Evolutionary conservation across 2,329 filamentous ascomycete species (phyloP).

Genomic region (Diaporthe citri): DNA sequence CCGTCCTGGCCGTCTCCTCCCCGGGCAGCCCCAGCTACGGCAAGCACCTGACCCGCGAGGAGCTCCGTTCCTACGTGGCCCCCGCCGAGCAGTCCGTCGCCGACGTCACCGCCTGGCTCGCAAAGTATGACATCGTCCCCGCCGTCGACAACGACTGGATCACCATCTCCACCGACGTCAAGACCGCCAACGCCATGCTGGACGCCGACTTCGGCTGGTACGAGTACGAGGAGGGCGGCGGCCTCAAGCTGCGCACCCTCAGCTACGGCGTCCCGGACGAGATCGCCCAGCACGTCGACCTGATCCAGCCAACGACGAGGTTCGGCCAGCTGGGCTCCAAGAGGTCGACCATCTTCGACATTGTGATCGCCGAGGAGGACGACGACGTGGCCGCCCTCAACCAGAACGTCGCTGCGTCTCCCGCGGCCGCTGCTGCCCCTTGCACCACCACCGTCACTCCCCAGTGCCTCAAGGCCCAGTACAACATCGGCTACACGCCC

Average conservation of each 20-base stretch:
- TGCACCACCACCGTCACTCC: conserved; percentile 60
- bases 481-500: conserved; percentile 58
- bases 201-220: conserved; percentile 70
- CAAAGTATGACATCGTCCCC: conserved; percentile 59
- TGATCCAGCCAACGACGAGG: conserved; percentile 75
- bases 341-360: conserved; percentile 54
- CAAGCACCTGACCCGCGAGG: conserved; percentile 70
- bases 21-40: conserved; percentile 71
- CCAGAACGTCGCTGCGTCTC: neutral
- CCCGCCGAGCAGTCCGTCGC: conserved; percentile 61
- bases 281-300: conserved; percentile 66
- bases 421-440: conserved; percentile 43
- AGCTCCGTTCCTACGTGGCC: conserved; percentile 66
- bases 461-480: conserved; percentile 61
- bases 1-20: conserved; percentile 71
- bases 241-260: conserved; percentile 62
- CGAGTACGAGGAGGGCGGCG: conserved; percentile 56
- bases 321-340: conserved; percentile 66
- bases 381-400: conserved; percentile 35
- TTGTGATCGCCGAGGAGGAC: conserved; percentile 46
- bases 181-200: conserved; percentile 67
- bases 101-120: conserved; percentile 68
- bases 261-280: conserved; percentile 72
- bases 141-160: conserved; percentile 71
- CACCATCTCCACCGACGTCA: conserved; percentile 65